Conservation (phyloP, 1,284 basidiomycete genomes). For the Ceratobasidium sp. region DNA sequence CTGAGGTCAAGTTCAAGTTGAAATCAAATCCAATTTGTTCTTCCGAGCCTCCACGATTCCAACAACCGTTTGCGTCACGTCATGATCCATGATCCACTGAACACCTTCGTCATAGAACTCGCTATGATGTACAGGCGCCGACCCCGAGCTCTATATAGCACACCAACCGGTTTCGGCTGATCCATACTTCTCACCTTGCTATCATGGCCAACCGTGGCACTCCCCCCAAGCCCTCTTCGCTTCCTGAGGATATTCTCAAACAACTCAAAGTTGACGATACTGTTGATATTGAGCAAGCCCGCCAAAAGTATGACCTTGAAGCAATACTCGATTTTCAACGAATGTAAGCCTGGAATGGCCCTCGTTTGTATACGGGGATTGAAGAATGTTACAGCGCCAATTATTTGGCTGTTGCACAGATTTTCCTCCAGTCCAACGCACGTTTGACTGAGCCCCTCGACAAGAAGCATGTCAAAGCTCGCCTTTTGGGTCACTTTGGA, state of each 20-base stretch:
- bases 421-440: slow-evolving; percentile 79
- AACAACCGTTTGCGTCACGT: too few species aligned
- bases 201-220: slow-evolving; percentile 21
- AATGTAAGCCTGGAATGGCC: slow-evolving; percentile 48
- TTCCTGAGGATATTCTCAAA: slow-evolving; percentile 47
- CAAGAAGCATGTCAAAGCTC: slow-evolving; percentile 74
- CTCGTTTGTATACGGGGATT: neutral
- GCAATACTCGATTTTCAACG: slow-evolving; percentile 52
- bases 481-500: slow-evolving; percentile 80
- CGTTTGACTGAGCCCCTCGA: slow-evolving; percentile 66
- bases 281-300: slow-evolving; percentile 44
- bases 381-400: slow-evolving; percentile 44
- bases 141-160: neutral
- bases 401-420: slow-evolving; percentile 56
- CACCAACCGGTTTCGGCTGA: neutral
- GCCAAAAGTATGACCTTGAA: slow-evolving; percentile 49
- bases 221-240: slow-evolving; percentile 51
- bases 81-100: neutral
- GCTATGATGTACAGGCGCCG: slow-evolving; percentile 2
- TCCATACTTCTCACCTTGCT: neutral
- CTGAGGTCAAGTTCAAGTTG: neutral
- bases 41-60: too few species aligned
- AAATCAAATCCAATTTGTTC: too few species aligned
- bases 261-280: slow-evolving; percentile 53
- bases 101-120: too few species aligned